Evolutionary conservation across 2,329 filamentous ascomycete genomes (phyloP), one percentile per base, ranked within the genome.

Genomic region (Fusarium brevicatenulatum): DNA sequence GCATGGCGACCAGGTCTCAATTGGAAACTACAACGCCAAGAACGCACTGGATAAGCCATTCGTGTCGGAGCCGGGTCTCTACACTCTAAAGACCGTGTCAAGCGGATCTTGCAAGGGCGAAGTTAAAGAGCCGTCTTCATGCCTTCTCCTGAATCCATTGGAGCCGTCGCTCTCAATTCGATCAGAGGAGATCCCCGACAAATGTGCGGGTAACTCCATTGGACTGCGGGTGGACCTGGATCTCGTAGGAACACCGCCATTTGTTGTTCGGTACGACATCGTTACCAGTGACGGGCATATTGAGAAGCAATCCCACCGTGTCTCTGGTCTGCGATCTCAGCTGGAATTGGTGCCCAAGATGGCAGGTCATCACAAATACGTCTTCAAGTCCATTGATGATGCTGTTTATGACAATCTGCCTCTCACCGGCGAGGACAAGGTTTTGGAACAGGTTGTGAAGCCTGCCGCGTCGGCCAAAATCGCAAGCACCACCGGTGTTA

Each of bases 141-240:
- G 95, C 81, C 86, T 97, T 66, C 85, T 99, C 60, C 87, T 97
- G 73, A 99, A 98, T 74, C 96, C 96, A 9, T 91, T 96, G 1
- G 92, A 97, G 82, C 96, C 96, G 15, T 90, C 92, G 62, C 81
- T 99, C 65, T 86, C 89, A 9, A 85, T 99, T 55, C 88, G 88
- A 37, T 87, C 91, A 11, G 93, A 97, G 76, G 92, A 95, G 70
- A 95, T 99, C 47, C 93, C 94, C 58, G 96, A 99, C 81, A 97
- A 97, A 80, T 99, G 96, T 80, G 95, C 95, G 40, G 95, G 95
- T 53, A 97, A 95, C 78, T 94, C 96, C 1, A 93, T 99, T 70
- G 96, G 96, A 44, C 88, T 99, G 61, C 90, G 92, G 16, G 93
- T 99, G 46, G 93, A 96, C 78, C 85, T 99, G 55, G 95, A 98